phyloP scores from a whole-genome alignment of 352 stramenopile genomes.

The Globisporangium nunn region DNA sequence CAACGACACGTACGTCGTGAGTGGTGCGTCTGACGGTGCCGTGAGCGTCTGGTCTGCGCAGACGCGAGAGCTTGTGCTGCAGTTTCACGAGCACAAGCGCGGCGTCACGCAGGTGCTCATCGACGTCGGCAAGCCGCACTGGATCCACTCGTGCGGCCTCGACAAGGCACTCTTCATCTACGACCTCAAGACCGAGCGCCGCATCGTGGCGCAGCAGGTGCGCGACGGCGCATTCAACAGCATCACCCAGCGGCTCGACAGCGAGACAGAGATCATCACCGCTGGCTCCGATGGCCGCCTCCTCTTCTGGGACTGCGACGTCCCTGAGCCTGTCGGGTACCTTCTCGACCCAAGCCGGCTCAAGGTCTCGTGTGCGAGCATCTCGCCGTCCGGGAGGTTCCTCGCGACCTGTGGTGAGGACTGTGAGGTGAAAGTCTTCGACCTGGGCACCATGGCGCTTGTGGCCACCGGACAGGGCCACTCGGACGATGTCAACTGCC shows the following conservation, averaged over 20 bases:
- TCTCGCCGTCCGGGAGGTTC: slow-evolving; percentile 66
- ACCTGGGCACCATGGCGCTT: slow-evolving; percentile 36
- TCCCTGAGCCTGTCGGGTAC: slow-evolving; percentile 62
- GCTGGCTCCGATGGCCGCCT: slow-evolving; percentile 74
- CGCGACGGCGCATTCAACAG: slow-evolving; percentile 70
- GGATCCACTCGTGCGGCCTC: slow-evolving; percentile 80
- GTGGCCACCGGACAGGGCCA: slow-evolving; percentile 55
- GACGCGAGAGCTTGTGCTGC: slow-evolving; percentile 82
- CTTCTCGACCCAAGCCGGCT: slow-evolving; percentile 38
- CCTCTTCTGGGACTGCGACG: slow-evolving; percentile 89
- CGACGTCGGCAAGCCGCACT: slow-evolving; percentile 67
- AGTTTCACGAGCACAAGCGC: slow-evolving; percentile 89
- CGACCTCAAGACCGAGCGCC: slow-evolving; percentile 82
- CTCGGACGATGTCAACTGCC: slow-evolving; percentile 55
- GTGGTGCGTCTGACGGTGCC: slow-evolving; percentile 70
- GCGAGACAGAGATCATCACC: slow-evolving; percentile 89
- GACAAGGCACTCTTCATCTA: slow-evolving; percentile 90
- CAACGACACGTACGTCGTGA: slow-evolving; percentile 72
- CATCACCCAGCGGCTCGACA: slow-evolving; percentile 84
- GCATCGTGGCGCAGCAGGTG: slow-evolving; percentile 76
- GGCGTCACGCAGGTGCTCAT: slow-evolving; percentile 73
- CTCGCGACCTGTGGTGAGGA: slow-evolving; percentile 81
- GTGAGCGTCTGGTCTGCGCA: slow-evolving; percentile 86
- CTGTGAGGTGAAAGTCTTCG: slow-evolving; percentile 76
- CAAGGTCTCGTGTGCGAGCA: slow-evolving; percentile 30